These are phyloP conservation scores for Schoenoplectus triqueter DNA, from an alignment of 202 grass and related monocot genomes.

Conservation along the genomic window DNA sequence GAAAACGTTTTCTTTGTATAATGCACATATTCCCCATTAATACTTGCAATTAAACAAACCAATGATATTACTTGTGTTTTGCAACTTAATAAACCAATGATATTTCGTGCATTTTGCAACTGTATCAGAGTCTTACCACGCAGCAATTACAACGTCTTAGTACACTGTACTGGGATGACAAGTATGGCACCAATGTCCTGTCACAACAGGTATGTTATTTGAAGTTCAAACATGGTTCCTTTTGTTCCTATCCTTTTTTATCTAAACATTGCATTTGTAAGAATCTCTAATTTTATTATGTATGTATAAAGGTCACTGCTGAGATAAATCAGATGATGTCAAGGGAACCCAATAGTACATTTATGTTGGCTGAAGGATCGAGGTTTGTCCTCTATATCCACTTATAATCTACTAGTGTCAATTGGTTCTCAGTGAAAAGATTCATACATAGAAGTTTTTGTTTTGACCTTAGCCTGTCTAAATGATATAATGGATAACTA, in stretches of 20 bases:
- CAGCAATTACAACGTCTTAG: constrained; percentile 89
- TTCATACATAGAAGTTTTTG: neutral
- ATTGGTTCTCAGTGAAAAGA: neutral
- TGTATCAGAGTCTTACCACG: constrained; percentile 73
- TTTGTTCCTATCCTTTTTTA: constrained; percentile 28
- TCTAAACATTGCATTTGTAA: constrained; percentile 27
- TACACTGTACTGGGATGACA: constrained; percentile 89
- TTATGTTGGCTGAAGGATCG: constrained; percentile 83
- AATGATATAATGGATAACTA: constrained; percentile 7
- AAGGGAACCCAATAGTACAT: constrained; percentile 73
- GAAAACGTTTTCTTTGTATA: constrained; percentile 41
- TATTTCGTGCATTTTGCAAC: constrained; percentile 44
- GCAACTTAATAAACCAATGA: constrained; percentile 2
- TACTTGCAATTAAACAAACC: neutral
- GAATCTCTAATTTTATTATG: neutral
- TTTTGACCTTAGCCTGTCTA: neutral
- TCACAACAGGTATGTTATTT: constrained; percentile 72
- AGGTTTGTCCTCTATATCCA: constrained; percentile 49
- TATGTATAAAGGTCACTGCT: constrained; percentile 66
- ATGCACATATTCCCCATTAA: constrained; percentile 30
- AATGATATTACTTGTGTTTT: neutral
- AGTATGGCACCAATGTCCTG: constrained; percentile 83
- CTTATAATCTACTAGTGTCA: neutral
- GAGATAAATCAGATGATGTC: constrained; percentile 70
- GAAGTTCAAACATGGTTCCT: constrained; percentile 23